Percentiles rank a stretch among this genome's conserved stretches.
These are phyloP conservation scores for Rhynchospora tenuis DNA, from an alignment of 176 grass and related monocot species.

Conservation along the genomic window DNA sequence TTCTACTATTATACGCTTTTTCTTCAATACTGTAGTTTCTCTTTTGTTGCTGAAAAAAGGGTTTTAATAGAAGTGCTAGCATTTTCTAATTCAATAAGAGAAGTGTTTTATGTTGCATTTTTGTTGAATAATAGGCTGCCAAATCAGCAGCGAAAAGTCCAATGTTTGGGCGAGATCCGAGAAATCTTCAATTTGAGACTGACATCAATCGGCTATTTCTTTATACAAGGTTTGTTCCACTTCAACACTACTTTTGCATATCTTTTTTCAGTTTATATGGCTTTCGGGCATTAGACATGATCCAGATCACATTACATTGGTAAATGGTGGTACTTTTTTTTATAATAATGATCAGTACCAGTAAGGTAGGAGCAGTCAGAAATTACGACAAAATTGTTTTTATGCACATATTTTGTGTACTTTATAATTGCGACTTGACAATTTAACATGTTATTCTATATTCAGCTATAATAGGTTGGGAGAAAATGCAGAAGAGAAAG, in stretches of 20 bases:
- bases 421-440: background rate
- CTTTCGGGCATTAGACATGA: background rate
- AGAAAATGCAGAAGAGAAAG: conserved; percentile 62
- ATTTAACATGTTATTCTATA: conserved; percentile 4
- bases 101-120: conserved; percentile 2
- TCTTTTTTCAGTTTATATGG: background rate
- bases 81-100: background rate
- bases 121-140: conserved; percentile 45
- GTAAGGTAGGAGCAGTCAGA: background rate
- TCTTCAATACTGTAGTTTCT: background rate
- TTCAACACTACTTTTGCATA: background rate
- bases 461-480: conserved; percentile 80
- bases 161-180: conserved; percentile 66
- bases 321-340: background rate
- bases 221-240: conserved; percentile 59
- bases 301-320: background rate
- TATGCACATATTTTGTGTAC: background rate
- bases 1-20: background rate
- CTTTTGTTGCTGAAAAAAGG: background rate
- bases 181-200: conserved; percentile 80
- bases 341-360: background rate
- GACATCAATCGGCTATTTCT: conserved; percentile 86
- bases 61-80: too few species aligned
- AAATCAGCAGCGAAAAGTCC: conserved; percentile 55
- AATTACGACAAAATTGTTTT: background rate